phyloP scores from a whole-genome alignment of 2,329 filamentous ascomycete species.

The Paramyrothecium sp. region DNA sequence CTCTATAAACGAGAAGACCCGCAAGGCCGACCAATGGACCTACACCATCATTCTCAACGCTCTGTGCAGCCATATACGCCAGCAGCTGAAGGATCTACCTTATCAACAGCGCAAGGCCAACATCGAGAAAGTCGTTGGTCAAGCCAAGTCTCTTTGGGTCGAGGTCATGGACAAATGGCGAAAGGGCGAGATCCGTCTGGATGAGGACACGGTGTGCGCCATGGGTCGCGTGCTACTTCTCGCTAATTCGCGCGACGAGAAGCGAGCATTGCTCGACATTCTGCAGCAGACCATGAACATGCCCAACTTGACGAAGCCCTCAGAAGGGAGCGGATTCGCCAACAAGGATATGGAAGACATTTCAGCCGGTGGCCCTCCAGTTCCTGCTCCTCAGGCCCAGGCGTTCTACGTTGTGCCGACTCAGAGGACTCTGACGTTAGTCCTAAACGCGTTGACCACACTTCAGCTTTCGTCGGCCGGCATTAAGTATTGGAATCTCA shows the following conservation, averaged over 20 bases:
- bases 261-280: constrained; percentile 70
- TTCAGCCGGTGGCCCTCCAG: constrained; percentile 1
- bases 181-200: constrained; percentile 66
- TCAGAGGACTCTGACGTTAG: constrained; percentile 63
- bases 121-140: constrained; percentile 51
- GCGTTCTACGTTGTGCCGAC: constrained; percentile 42
- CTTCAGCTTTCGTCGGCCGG: constrained; percentile 61
- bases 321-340: constrained; percentile 12
- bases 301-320: constrained; percentile 47
- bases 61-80: constrained; percentile 46
- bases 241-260: constrained; percentile 57
- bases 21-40: constrained; percentile 66
- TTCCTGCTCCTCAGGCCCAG: constrained; percentile 6
- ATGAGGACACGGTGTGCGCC: constrained; percentile 74
- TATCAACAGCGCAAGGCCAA: constrained; percentile 29
- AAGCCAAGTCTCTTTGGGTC: constrained; percentile 75
- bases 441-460: constrained; percentile 63
- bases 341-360: constrained; percentile 18
- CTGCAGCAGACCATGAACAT: constrained; percentile 82
- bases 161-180: constrained; percentile 78
- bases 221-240: constrained; percentile 79
- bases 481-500: constrained; percentile 73
- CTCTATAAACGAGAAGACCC: constrained; percentile 64
- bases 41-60: constrained; percentile 84
- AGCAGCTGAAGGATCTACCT: constrained; percentile 21